phyloP scores from a whole-genome alignment of 2,329 filamentous ascomycete species.

The Alternaria conjuncta region DNA sequence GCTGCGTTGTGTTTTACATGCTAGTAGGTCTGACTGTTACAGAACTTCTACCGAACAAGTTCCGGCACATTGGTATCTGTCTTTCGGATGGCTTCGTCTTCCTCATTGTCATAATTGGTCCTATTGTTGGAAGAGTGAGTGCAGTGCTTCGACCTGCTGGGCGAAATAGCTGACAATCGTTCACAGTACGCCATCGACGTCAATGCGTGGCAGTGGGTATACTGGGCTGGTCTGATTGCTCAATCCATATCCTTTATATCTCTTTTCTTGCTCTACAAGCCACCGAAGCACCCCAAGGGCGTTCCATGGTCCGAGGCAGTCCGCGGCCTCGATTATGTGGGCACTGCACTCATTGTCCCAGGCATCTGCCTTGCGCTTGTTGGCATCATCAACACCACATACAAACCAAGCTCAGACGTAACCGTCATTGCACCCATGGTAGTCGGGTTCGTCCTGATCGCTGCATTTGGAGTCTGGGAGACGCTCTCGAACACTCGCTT shows the following conservation, averaged over 20 bases:
- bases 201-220: conserved; percentile 30
- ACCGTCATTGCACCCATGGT: conserved; percentile 42
- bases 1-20: conserved; percentile 20
- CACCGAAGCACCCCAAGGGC: conserved; percentile 38
- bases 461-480: conserved; percentile 47
- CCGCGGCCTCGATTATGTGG: conserved; percentile 42
- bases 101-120: conserved; percentile 45
- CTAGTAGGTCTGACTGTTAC: background rate
- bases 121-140: background rate
- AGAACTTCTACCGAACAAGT: conserved; percentile 16
- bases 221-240: conserved; percentile 32
- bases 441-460: conserved; percentile 42
- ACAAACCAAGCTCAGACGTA: conserved; percentile 27
- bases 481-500: conserved; percentile 32
- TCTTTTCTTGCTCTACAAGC: conserved; percentile 29
- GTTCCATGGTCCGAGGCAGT: conserved; percentile 30
- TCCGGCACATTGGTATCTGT: conserved; percentile 14
- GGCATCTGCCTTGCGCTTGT: conserved; percentile 37
- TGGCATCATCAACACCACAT: conserved; percentile 45
- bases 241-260: conserved; percentile 30
- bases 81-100: conserved; percentile 48
- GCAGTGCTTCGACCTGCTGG: background rate
- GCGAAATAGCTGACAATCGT: background rate
- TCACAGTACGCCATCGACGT: conserved; percentile 30
- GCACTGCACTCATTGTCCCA: conserved; percentile 35